These are phyloP conservation scores for Striga asiatica DNA, from an alignment of 257 asterid genomes.

Conservation along the genomic window DNA sequence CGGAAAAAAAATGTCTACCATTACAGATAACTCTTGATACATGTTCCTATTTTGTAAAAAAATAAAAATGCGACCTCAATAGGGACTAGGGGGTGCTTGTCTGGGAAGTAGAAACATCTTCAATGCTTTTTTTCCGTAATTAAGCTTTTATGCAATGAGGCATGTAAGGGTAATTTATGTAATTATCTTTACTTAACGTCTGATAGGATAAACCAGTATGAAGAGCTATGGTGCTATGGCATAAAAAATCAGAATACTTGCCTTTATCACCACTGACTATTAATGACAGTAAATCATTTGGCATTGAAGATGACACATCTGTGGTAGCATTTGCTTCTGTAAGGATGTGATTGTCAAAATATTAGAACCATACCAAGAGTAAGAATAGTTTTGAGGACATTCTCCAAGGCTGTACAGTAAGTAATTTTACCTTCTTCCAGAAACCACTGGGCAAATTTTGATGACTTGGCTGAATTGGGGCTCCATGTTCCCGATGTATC, in stretches of 20 bases:
- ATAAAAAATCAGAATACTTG: constrained; percentile 32
- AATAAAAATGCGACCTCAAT: too few relatives aligned
- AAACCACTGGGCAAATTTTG: constrained; percentile 86
- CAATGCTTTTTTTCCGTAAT: too few relatives aligned
- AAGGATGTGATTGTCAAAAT: constrained; percentile 7
- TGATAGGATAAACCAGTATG: constrained; percentile 16
- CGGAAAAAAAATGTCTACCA: too few relatives aligned
- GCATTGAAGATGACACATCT: constrained; percentile 29
- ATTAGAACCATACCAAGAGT: constrained; percentile 9
- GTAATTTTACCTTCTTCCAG: constrained; percentile 56
- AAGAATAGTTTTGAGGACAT: constrained; percentile 1
- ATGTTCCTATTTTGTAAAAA: too few relatives aligned
- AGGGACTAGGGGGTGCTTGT: too few relatives aligned
- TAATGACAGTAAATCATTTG: constrained; percentile 57
- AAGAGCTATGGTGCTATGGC: constrained; percentile 18
- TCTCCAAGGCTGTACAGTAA: constrained; percentile 7
- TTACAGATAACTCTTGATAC: too few relatives aligned
- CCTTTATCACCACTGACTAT: constrained; percentile 58
- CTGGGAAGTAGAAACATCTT: too few relatives aligned
- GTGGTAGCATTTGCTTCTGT: constrained; percentile 48
- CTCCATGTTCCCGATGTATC: constrained; percentile 39
- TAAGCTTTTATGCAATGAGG: too few relatives aligned
- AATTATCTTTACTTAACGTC: not conserved
- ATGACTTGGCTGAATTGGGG: constrained; percentile 37
- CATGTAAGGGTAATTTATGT: too few relatives aligned